These are phyloP conservation scores for Exophiala bonariae DNA, from an alignment of 2,329 filamentous ascomycete genomes.

Conservation along the genomic window DNA sequence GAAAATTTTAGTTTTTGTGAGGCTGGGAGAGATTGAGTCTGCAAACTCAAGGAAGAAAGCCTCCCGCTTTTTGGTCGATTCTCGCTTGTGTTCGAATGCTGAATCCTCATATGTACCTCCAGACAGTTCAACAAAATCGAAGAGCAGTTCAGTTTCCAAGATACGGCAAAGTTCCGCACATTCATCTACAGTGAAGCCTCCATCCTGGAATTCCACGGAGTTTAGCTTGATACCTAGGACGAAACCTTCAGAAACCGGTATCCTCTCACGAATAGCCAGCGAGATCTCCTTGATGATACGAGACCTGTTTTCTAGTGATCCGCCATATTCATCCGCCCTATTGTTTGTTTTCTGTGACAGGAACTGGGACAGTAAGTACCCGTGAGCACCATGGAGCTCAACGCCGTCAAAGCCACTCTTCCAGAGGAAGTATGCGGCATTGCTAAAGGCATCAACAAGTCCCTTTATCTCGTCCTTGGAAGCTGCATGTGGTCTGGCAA, in stretches of 20 bases:
- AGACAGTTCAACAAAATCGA: slow-evolving; percentile 56
- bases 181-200: slow-evolving; percentile 1
- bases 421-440: slow-evolving; percentile 62
- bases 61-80: slow-evolving; percentile 57
- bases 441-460: slow-evolving; percentile 61
- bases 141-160: slow-evolving; percentile 36
- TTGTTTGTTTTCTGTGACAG: slow-evolving; percentile 52
- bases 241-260: slow-evolving; percentile 35
- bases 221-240: slow-evolving; percentile 60
- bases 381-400: slow-evolving; percentile 55
- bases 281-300: slow-evolving; percentile 59
- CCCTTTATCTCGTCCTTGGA: slow-evolving; percentile 42
- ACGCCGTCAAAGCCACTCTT: slow-evolving; percentile 61
- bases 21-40: slow-evolving; percentile 49
- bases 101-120: slow-evolving; percentile 61
- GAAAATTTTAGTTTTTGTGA: slow-evolving; percentile 57
- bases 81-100: slow-evolving; percentile 53
- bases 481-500: slow-evolving; percentile 37
- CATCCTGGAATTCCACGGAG: slow-evolving; percentile 56
- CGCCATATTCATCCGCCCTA: slow-evolving; percentile 66
- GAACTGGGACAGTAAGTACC: slow-evolving; percentile 60
- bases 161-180: slow-evolving; percentile 38
- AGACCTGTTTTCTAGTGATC: slow-evolving; percentile 64
- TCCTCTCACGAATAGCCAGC: slow-evolving; percentile 30
- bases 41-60: slow-evolving; percentile 64